Percentiles rank a stretch among this genome's conserved stretches.
These are phyloP conservation scores for Aspergillus sp. DNA, from an alignment of 2,329 filamentous ascomycete genomes.

Conservation along the genomic window DNA sequence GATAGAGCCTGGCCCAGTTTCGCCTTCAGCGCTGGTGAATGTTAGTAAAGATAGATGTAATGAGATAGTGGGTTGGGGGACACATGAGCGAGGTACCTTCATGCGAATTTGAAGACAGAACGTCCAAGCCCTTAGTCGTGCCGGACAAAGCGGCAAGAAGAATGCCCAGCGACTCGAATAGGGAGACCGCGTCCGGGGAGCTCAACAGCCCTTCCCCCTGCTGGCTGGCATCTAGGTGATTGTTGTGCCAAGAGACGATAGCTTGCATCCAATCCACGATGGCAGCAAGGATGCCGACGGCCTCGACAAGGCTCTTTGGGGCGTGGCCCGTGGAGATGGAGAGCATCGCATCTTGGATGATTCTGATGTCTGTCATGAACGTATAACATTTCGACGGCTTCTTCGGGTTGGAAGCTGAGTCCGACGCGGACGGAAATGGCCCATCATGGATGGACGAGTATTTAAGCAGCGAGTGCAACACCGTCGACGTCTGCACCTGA, in stretches of 20 bases:
- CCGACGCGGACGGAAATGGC: conserved; percentile 4
- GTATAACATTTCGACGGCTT: conserved; percentile 26
- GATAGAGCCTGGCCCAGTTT: conserved; percentile 40
- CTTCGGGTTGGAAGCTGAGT: conserved; percentile 9
- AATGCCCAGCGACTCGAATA: conserved; percentile 45
- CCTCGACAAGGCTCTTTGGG: conserved; percentile 31
- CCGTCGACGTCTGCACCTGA: conserved; percentile 32
- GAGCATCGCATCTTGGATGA: conserved; percentile 43
- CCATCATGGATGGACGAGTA: conserved; percentile 36
- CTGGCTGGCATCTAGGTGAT: conserved; percentile 24
- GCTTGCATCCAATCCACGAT: conserved; percentile 41
- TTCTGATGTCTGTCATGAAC: conserved; percentile 43
- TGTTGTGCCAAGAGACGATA: conserved; percentile 36
- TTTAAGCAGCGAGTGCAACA: conserved; percentile 33
- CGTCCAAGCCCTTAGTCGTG: conserved; percentile 36
- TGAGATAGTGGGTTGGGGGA: background rate
- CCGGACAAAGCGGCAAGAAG: conserved; percentile 40
- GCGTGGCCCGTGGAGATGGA: conserved; percentile 36
- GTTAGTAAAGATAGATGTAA: conserved; percentile 9
- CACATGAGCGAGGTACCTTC: conserved; percentile 29
- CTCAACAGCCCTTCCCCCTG: conserved; percentile 31
- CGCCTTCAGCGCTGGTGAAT: conserved; percentile 33
- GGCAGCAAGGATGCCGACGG: conserved; percentile 32
- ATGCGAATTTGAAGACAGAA: conserved; percentile 33
- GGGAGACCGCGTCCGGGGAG: conserved; percentile 38